Conservation (phyloP, 768 basidiomycete species). For the Trametes coccinea region DNA sequence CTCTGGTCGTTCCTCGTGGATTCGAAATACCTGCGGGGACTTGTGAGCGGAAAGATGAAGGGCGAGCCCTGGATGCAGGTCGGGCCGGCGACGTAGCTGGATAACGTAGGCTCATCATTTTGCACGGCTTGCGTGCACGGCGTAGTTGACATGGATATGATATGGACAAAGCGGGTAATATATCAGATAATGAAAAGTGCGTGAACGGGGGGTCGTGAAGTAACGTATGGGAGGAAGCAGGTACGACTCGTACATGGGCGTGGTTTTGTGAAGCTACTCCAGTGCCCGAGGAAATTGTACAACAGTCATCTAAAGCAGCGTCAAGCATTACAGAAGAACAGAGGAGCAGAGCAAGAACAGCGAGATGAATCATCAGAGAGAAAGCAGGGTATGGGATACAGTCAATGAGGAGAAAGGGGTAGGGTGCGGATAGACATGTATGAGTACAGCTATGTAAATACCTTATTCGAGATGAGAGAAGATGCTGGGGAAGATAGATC, state of each 20-base stretch:
- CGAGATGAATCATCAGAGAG: neutral
- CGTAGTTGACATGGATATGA: neutral
- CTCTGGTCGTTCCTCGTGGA: constrained; percentile 22
- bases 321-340: neutral
- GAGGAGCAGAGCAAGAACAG: neutral
- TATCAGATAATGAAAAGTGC: too few species aligned
- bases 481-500: neutral
- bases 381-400: constrained; percentile 2
- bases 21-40: constrained; percentile 17
- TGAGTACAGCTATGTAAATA: neutral
- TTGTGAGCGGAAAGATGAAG: constrained; percentile 8
- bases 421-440: neutral
- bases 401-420: neutral
- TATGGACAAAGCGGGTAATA: neutral
- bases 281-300: neutral
- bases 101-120: neutral
- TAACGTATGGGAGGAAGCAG: too few species aligned
- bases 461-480: neutral
- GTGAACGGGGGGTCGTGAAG: too few species aligned
- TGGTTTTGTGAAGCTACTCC: neutral
- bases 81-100: constrained; percentile 10
- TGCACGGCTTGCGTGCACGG: neutral
- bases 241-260: too few species aligned
- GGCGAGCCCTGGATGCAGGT: constrained; percentile 23
- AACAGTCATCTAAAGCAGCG: constrained; percentile 7